Evolutionary conservation across 2,329 filamentous ascomycete genomes (phyloP), one percentile per base, ranked within the genome.

Genomic region (Arachnopeziza araneosa): DNA sequence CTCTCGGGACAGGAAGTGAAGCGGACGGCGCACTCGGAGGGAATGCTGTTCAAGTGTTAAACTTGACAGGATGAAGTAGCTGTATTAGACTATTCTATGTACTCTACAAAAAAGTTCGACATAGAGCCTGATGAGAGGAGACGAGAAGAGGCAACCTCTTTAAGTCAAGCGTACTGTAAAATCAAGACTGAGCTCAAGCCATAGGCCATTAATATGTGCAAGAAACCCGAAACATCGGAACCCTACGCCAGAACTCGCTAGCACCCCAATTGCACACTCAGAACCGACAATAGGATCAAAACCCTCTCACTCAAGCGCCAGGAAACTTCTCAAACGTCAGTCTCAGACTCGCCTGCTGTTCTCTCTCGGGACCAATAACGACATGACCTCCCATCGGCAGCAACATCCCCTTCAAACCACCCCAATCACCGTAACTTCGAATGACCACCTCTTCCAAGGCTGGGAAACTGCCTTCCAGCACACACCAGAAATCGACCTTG

Each of bases 1-100:
- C 82, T 0, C 78, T 85, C 48, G 78, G 76, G 0, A 72, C 74
- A 50, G 77, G 79, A 3, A 76, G 76, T 17, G 69, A 75, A 7
- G 79, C 79, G 17, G 73, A 77, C n/a, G 80, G 75, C 22, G 80
- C 86, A 10, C 78, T 88, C 74, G 84, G 85, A 6, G 77, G 75
- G 1, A 88, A 88, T 67, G 85, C 85, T 3, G 74, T 82, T 19
- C 74, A 78, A 19, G 77, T 85, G 54, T 70, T 88, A 63, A 68
- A 68, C n/a, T 63, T 72, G 57, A 51, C 30, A 30, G 50, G 64
- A 51, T 66, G 53, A 60, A 6, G 6, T 23, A 24, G 24, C 21
- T 50, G 8, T 19, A 50, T 14, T 23, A 22, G 9, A 52, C 19
- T 23, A 24, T 8, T 24, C 4, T 23, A 10, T 23, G 50, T 12